Evolutionary conservation across 768 basidiomycete species (phyloP).

Genomic region (Tricholoma matsutake): DNA sequence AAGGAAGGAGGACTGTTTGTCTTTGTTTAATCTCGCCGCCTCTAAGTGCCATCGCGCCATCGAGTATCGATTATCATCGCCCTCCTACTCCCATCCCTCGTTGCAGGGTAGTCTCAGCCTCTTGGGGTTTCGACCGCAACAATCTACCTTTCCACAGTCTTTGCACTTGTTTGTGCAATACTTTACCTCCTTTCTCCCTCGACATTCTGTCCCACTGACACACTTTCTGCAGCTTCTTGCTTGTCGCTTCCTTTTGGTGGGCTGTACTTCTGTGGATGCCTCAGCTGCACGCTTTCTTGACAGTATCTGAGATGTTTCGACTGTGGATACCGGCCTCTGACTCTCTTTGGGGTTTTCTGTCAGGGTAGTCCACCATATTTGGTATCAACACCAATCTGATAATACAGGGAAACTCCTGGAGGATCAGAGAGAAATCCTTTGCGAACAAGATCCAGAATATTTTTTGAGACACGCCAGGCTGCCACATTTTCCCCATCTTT

Average conservation of each 20-base stretch:
- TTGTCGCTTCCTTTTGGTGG: background rate
- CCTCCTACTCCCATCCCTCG: too few species aligned
- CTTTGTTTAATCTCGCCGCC: too few species aligned
- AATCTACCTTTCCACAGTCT: too few species aligned
- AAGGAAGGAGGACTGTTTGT: too few species aligned
- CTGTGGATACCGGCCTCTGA: background rate
- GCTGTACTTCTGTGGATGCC: background rate
- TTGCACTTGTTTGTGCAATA: too few species aligned
- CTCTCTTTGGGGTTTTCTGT: background rate
- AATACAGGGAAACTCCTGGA: conserved; percentile 22
- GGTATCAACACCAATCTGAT: conserved; percentile 14
- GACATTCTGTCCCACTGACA: background rate
- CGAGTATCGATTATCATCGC: too few species aligned
- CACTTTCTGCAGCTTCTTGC: background rate
- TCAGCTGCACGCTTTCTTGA: too few species aligned
- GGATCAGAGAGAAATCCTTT: background rate
- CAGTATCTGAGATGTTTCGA: background rate
- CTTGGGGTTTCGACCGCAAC: too few species aligned
- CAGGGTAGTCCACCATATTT: conserved; percentile 17
- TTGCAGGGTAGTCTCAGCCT: too few species aligned
- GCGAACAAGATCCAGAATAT: background rate
- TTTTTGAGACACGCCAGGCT: background rate
- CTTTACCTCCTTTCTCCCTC: background rate
- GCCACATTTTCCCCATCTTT: background rate
- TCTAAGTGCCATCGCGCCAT: too few species aligned